Evolutionary conservation across 2,329 filamentous ascomycete species (phyloP).

Genomic region (Microdochium paspali): DNA sequence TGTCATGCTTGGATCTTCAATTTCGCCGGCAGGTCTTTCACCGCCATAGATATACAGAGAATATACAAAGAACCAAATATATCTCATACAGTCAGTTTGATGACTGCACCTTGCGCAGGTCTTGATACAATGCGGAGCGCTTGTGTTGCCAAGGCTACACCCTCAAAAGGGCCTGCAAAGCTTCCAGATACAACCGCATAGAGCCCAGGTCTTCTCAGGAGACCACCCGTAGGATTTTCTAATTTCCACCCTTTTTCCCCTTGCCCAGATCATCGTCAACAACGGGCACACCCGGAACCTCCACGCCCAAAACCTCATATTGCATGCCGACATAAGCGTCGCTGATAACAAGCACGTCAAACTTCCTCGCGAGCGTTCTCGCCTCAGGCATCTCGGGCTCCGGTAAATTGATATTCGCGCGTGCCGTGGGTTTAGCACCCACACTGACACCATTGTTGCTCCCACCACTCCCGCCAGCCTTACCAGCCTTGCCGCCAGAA

Average conservation of each 20-base stretch:
- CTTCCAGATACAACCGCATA: too few species aligned
- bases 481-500: constrained; percentile 7
- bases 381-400: constrained; percentile 24
- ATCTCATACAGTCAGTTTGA: too few species aligned
- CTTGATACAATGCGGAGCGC: too few species aligned
- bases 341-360: constrained; percentile 72
- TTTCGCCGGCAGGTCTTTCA: not conserved
- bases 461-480: constrained; percentile 12
- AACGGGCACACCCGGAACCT: constrained; percentile 38
- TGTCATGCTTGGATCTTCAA: too few species aligned
- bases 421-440: constrained; percentile 40
- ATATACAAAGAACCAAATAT: too few species aligned
- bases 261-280: constrained; percentile 37
- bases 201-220: too few species aligned
- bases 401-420: constrained; percentile 52
- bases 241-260: constrained; percentile 25
- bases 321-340: constrained; percentile 79
- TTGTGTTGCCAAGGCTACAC: too few species aligned
- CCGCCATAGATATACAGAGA: not conserved
- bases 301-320: constrained; percentile 36
- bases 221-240: too few species aligned
- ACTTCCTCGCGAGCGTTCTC: constrained; percentile 40
- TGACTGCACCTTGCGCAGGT: too few species aligned
- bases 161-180: too few species aligned
- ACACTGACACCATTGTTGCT: constrained; percentile 20